Evolutionary conservation across 768 basidiomycete genomes (phyloP).

Genomic region (Rhodotorula graminis): DNA sequence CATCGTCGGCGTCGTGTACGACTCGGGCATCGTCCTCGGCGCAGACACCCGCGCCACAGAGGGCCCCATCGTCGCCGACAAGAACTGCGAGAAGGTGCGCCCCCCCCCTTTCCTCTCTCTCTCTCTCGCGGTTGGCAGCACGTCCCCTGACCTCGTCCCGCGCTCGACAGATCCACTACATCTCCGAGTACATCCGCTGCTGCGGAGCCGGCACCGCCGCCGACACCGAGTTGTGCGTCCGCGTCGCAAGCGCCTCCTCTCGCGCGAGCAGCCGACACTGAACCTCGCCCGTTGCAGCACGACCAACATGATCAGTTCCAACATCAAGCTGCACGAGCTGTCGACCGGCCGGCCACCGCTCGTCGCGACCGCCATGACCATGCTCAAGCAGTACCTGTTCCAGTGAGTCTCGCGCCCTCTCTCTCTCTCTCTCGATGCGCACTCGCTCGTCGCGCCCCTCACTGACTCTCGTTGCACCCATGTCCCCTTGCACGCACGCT

Average conservation of each 20-base stretch:
- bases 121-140: background rate
- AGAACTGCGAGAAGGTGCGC: slow-evolving; percentile 97
- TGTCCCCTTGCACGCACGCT: background rate
- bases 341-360: slow-evolving; percentile 85
- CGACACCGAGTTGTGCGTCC: slow-evolving; percentile 75
- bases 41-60: slow-evolving; percentile 95
- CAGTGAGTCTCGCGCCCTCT: slow-evolving; percentile 54
- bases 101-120: background rate
- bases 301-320: slow-evolving; percentile 90
- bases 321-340: slow-evolving; percentile 87
- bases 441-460: too few relatives aligned
- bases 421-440: too few relatives aligned
- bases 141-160: background rate
- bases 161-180: slow-evolving; percentile 86
- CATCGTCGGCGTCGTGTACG: slow-evolving; percentile 80
- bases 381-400: slow-evolving; percentile 95
- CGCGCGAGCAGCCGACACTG: too few relatives aligned
- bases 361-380: slow-evolving; percentile 97
- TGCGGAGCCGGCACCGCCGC: slow-evolving; percentile 99
- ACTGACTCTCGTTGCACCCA: background rate
- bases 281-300: slow-evolving; percentile 40
- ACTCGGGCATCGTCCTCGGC: slow-evolving; percentile 91
- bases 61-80: slow-evolving; percentile 91
- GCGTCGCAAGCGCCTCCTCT: background rate
- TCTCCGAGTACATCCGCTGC: slow-evolving; percentile 90